phyloP scores from a whole-genome alignment of 805 yeast species.

The Candida arabinofermentans region DNA sequence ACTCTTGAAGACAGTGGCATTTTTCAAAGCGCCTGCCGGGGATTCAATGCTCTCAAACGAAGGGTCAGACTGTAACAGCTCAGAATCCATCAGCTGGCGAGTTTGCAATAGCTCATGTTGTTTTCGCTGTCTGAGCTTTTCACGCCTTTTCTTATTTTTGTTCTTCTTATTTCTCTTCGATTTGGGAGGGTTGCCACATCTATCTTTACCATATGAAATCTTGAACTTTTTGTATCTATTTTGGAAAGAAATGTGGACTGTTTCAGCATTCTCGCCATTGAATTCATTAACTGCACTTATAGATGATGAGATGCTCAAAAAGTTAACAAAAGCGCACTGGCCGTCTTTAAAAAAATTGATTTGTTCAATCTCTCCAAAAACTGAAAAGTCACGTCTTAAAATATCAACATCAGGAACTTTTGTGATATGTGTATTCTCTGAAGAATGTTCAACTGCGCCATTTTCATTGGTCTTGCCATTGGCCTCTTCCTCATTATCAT shows the following conservation, averaged over 20 bases:
- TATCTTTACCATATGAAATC: constrained; percentile 64
- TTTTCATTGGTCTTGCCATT: background rate
- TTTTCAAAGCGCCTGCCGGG: constrained; percentile 7
- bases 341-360: constrained; percentile 66
- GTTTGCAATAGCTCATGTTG: constrained; percentile 1
- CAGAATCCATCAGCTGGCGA: background rate
- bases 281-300: constrained; percentile 61
- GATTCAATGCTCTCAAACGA: background rate
- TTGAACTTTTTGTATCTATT: constrained; percentile 50
- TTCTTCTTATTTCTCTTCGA: constrained; percentile 39
- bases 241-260: constrained; percentile 37
- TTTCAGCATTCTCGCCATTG: constrained; percentile 31
- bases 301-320: constrained; percentile 58
- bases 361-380: constrained; percentile 72
- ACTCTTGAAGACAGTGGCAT: constrained; percentile 17
- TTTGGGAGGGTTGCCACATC: constrained; percentile 76
- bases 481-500: background rate
- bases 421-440: background rate
- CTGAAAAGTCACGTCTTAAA: constrained; percentile 55
- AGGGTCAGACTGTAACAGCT: background rate
- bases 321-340: constrained; percentile 73
- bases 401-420: constrained; percentile 18
- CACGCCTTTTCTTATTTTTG: constrained; percentile 32
- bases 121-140: constrained; percentile 6
- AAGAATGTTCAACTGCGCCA: background rate